Evolutionary conservation across 2,329 filamentous ascomycete species (phyloP), one percentile per base, ranked within the genome.

Genomic region (Bipolaris cookei): DNA sequence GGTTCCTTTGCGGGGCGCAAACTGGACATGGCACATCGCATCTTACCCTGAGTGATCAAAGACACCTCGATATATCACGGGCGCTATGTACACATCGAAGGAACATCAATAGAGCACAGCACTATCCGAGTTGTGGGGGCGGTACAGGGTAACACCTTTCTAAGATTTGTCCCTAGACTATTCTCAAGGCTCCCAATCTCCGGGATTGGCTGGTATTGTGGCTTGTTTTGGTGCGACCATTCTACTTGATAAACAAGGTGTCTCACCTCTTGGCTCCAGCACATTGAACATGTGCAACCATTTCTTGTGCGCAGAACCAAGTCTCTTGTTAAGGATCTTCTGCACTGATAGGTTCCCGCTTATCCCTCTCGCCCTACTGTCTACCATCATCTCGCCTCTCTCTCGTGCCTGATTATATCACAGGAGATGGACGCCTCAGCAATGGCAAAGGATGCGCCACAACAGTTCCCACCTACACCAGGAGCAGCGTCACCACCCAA

Each of bases 201-300:
- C 67, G 63, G 69, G 65, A 68, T 64, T 64, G 60, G 59, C 49
- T 56, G 50, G 53, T 53, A 51, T 54, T 64, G 47, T 47, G 56
- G 42, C 62, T 62, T 46, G 39, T 58, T 58, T 53, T 59, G 56
- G 62, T 52, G 56, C 51, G 51, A 54, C 28, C 41, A 53, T 50
- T 50, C 44, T 62, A 64, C 61, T 64, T 67, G 59, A 69, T 74
- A 71, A 73, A 69, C 66, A 69, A 68, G 62, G 60, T 72, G 69
- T 73, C 67, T 71, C 66, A 71, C 68, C 68, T 67, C 68, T 70
- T 69, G 60, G 57, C 56, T 61, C 65, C 61, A 59, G 50, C 54
- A 59, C 54, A 51, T 50, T 61, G 69, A 67, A 60, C 55, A 65
- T 68, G 66, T 69, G 61, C 59, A 66, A 66, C 61, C 73, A 71